A percentile compares a stretch with the other conserved stretches of the same genome.
These are phyloP conservation scores for Aleurites moluccanus DNA, from an alignment of 441 rosid species.

Conservation along the genomic window DNA sequence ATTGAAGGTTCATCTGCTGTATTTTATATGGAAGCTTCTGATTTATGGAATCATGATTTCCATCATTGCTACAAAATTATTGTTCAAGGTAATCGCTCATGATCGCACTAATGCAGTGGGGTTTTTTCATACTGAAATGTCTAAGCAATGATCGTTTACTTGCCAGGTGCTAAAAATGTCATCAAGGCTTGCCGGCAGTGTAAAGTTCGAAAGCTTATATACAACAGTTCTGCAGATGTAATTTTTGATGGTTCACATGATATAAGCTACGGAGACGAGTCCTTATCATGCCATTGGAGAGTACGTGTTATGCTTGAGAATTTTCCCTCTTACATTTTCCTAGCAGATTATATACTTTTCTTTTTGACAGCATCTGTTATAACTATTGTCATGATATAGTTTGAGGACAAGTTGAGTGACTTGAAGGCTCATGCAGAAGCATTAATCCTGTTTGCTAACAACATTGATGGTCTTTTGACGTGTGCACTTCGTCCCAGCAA, in stretches of 20 bases:
- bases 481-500: constrained; percentile 90
- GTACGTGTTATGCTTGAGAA: constrained; percentile 34
- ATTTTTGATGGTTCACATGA: constrained; percentile 73
- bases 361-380: constrained; percentile 22
- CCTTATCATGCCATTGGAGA: constrained; percentile 58
- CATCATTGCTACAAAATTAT: constrained; percentile 60
- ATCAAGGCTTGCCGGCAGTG: constrained; percentile 71
- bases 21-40: constrained; percentile 59
- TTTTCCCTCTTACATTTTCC: constrained; percentile 19
- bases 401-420: constrained; percentile 60
- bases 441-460: constrained; percentile 66
- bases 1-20: constrained; percentile 67
- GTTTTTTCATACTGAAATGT: background rate
- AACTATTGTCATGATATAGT: constrained; percentile 46
- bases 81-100: constrained; percentile 63
- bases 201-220: constrained; percentile 71
- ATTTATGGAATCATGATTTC: constrained; percentile 47
- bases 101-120: background rate
- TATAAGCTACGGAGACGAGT: constrained; percentile 63
- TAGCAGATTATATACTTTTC: constrained; percentile 12
- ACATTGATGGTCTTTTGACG: constrained; percentile 77
- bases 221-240: constrained; percentile 82
- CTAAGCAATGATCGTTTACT: constrained; percentile 2
- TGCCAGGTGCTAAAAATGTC: constrained; percentile 77
- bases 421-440: constrained; percentile 96